Conservation (phyloP, 768 basidiomycete genomes). For the Lyophyllum semitale region DNA sequence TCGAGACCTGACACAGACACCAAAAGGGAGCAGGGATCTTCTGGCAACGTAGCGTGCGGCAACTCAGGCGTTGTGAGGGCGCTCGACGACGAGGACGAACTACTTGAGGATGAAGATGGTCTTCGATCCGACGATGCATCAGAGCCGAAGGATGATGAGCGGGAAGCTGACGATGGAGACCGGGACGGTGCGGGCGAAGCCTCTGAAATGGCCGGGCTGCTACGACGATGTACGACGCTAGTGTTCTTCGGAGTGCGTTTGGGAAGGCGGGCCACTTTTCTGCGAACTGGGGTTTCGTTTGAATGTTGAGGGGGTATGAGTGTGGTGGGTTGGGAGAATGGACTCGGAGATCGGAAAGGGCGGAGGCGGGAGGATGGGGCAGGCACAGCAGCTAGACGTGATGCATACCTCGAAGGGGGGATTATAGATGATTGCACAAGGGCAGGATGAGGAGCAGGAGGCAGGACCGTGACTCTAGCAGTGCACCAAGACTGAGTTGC, state of each 20-base stretch:
- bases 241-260: too few species aligned
- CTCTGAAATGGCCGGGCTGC: neutral
- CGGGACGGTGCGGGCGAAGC: conserved; percentile 8
- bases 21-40: neutral
- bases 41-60: neutral
- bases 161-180: neutral
- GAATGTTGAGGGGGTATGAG: neutral
- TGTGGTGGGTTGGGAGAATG: neutral
- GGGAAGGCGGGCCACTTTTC: conserved; percentile 6
- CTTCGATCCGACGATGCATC: neutral
- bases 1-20: neutral
- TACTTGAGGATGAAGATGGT: conserved; percentile 6
- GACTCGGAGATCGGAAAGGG: too few species aligned
- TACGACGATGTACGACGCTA: neutral
- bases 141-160: conserved; percentile 3
- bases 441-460: conserved; percentile 11
- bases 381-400: neutral
- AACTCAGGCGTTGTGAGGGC: neutral
- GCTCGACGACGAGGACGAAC: conserved; percentile 6
- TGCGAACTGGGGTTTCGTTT: neutral
- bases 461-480: neutral
- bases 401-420: neutral
- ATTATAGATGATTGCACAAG: neutral
- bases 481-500: conserved; percentile 7
- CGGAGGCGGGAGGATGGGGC: neutral